Percentiles rank a stretch among this genome's conserved stretches.
Evolutionary conservation across 2,329 filamentous ascomycete genomes (phyloP).

Genomic region (Harringtonia lauricola): DNA sequence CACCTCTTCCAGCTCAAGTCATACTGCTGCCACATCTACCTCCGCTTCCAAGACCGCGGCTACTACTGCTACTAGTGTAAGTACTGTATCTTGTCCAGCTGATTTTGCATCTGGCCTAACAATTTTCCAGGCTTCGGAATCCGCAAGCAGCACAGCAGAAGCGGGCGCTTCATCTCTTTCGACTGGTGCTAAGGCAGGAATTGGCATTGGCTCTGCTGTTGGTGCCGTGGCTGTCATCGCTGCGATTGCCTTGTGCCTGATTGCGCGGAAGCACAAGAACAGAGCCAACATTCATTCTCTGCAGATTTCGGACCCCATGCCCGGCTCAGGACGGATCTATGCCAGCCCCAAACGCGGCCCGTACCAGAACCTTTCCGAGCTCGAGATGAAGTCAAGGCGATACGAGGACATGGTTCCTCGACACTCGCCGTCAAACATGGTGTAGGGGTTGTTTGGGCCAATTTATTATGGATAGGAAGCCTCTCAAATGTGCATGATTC

Average conservation of each 20-base stretch:
- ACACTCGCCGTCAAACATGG: slow-evolving; percentile 31
- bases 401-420: slow-evolving; percentile 49
- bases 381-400: slow-evolving; percentile 39
- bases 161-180: slow-evolving; percentile 4
- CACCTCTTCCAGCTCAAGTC: background rate
- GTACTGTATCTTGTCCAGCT: too few relatives aligned
- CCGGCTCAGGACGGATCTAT: slow-evolving; percentile 30
- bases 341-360: slow-evolving; percentile 24
- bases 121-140: too few relatives aligned
- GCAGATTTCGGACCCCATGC: slow-evolving; percentile 41
- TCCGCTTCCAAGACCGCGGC: too few relatives aligned
- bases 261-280: slow-evolving; percentile 10
- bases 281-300: slow-evolving; percentile 8
- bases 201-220: slow-evolving; percentile 11
- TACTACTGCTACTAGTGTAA: too few relatives aligned
- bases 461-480: too few relatives aligned
- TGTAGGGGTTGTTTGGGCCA: slow-evolving; percentile 8
- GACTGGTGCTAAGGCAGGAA: slow-evolving; percentile 11
- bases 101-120: too few relatives aligned
- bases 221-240: slow-evolving; percentile 11
- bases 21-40: background rate
- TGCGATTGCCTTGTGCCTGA: slow-evolving; percentile 1
- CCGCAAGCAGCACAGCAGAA: background rate
- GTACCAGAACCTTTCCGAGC: slow-evolving; percentile 28
- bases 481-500: too few relatives aligned